phyloP scores from a whole-genome alignment of 2,329 filamentous ascomycete species.

The Alternaria brassicicola region DNA sequence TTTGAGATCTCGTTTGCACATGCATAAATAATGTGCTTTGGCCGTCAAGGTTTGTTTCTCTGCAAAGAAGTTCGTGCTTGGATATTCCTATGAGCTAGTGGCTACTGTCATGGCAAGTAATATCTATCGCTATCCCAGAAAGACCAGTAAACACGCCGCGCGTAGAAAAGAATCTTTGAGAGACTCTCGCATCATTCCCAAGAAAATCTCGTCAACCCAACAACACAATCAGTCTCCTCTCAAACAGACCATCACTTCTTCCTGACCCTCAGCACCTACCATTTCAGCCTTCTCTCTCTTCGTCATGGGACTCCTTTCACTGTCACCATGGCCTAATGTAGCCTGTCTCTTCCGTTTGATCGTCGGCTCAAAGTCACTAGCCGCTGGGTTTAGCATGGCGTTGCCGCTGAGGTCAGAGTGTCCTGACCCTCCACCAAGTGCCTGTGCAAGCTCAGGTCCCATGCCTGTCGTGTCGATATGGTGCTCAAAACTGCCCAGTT shows the following conservation, averaged over 20 bases:
- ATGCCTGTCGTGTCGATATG: slow-evolving; percentile 16
- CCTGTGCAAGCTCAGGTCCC: slow-evolving; percentile 21
- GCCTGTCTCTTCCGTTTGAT: slow-evolving; percentile 40
- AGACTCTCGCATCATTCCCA: not conserved
- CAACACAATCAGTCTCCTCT: not conserved
- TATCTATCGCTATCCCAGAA: too few species aligned
- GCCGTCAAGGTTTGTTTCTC: too few species aligned
- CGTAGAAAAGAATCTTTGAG: not conserved
- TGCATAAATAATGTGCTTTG: not conserved
- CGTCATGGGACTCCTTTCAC: slow-evolving; percentile 25
- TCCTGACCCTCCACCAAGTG: not conserved
- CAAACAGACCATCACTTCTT: not conserved
- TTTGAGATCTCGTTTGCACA: not conserved
- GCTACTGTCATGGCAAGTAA: not conserved
- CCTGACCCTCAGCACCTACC: not conserved
- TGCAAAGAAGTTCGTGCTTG: not conserved
- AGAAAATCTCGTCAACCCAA: not conserved
- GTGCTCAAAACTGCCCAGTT: slow-evolving; percentile 33
- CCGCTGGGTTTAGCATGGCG: slow-evolving; percentile 2
- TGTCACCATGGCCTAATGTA: slow-evolving; percentile 24
- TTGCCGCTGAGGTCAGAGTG: slow-evolving; percentile 8
- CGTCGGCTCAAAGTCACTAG: slow-evolving; percentile 21
- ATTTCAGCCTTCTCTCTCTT: slow-evolving; percentile 34
- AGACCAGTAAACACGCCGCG: not conserved
- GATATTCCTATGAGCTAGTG: not conserved